Base-by-base conservation (phyloP, 495 filamentous ascomycete genomes). In the Rhizodiscina lignyota region DNA sequence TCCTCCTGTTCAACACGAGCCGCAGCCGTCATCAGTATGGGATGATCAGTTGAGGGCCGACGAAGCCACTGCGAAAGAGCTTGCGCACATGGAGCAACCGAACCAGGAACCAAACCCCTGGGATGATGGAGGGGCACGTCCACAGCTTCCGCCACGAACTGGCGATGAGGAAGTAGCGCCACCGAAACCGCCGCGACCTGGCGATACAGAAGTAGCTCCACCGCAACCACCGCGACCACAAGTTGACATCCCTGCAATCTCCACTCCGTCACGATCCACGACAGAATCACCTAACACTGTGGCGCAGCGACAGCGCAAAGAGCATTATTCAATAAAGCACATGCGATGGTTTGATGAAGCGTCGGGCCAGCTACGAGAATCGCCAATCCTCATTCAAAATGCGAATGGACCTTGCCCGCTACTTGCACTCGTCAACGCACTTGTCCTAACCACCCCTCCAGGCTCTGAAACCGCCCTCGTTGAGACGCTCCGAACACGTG, bases 401-500 rank as follows among this genome's bases (percentile, higher is more conserved):
- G 71, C 74, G 30, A 94, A 97, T 50, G 87, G 87, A 1, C 89
- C 89, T 10, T 97, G 89, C 49, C 89, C 89, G 5, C 60, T 96
- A 4, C 72, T 97, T 16, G 89, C 89, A 2, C 68, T 97, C 1
- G 86, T 97, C 35, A 97, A 97, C 52, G 86, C 86, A 0, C 63
- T 97, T 17, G 76, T 79, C 0, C 60, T 97, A 17, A 81, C 80
- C 6, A 83, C 84, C 2, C 72, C 75, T 18, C 62, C 70, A 5
- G 63, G 64, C 11, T 19, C 52, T 1, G 64, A 72, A 20, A 79
- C 83, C 3, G 74, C 74, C 5, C 70, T 97, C 23, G 66, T 83
- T 2, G 77, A 82, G 36, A 76, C 75, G 2, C 58, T 97, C 10
- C 60, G 72, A 33, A 73, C 69, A 4, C 74, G 84, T 30, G 89